Percentiles rank a stretch among this genome's conserved stretches.
Evolutionary conservation across 2,329 filamentous ascomycete species (phyloP).

Genomic region (Plectosphaerella sp.): DNA sequence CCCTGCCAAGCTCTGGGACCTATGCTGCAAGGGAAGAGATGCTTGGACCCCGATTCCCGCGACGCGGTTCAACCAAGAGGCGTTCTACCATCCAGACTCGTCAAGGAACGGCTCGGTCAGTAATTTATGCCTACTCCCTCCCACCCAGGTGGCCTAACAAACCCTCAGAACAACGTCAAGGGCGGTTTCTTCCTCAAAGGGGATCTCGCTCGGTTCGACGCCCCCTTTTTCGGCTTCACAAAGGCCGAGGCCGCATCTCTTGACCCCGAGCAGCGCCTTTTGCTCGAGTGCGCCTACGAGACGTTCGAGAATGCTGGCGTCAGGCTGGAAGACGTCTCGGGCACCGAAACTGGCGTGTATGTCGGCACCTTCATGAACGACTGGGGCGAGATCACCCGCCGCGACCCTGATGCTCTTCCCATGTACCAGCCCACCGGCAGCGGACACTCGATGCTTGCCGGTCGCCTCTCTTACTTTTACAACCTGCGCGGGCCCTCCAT

Average conservation of each 20-base stretch:
- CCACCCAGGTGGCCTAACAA: background rate
- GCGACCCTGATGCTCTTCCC: constrained; percentile 22
- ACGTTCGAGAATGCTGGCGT: constrained; percentile 49
- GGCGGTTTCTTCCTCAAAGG: constrained; percentile 39
- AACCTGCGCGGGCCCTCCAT: constrained; percentile 30
- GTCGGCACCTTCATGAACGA: constrained; percentile 23
- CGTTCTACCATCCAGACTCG: constrained; percentile 3
- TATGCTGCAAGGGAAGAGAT: constrained; percentile 21
- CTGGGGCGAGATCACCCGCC: constrained; percentile 16
- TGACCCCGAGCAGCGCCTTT: constrained; percentile 50
- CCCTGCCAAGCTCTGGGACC: background rate
- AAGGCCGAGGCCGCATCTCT: constrained; percentile 45
- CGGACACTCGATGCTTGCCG: constrained; percentile 21
- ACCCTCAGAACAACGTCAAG: background rate
- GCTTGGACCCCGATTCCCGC: constrained; percentile 34
- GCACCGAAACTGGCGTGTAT: constrained; percentile 21
- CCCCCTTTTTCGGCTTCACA: constrained; percentile 48
- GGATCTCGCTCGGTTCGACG: constrained; percentile 43
- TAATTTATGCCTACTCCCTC: background rate
- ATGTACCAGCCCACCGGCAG: constrained; percentile 27
- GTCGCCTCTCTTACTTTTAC: constrained; percentile 29
- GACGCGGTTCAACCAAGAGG: constrained; percentile 33
- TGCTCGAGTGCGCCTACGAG: constrained; percentile 50
- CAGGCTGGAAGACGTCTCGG: constrained; percentile 30
- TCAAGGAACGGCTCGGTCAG: constrained; percentile 1